Conservation (phyloP, 2,329 filamentous ascomycete species). For the Pseudogymnoascus sp. region DNA sequence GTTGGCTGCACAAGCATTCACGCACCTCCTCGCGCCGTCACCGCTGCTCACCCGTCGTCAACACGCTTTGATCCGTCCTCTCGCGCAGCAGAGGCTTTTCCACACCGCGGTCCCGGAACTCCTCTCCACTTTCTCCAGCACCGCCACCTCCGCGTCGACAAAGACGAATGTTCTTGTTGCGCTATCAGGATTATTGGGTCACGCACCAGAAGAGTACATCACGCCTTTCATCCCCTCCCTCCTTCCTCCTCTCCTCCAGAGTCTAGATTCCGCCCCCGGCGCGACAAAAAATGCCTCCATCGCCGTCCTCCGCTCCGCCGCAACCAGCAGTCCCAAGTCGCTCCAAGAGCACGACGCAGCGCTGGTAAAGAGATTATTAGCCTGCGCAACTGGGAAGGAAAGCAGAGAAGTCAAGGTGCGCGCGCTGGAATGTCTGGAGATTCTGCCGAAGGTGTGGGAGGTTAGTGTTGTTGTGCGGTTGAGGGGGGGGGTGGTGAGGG, state of each 20-base stretch:
- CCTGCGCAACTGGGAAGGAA: neutral
- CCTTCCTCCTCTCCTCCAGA: constrained; percentile 20
- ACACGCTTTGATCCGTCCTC: constrained; percentile 21
- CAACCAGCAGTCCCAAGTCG: neutral
- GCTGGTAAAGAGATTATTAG: constrained; percentile 22
- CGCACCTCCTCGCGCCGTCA: constrained; percentile 22
- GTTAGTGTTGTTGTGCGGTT: constrained; percentile 11
- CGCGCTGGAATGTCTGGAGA: constrained; percentile 24
- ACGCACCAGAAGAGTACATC: constrained; percentile 16
- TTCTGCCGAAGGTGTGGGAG: constrained; percentile 17
- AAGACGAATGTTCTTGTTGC: constrained; percentile 24
- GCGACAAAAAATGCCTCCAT: constrained; percentile 19
- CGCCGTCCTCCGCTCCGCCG: constrained; percentile 16
- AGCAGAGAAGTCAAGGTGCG: neutral
- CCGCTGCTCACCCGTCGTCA: constrained; percentile 23
- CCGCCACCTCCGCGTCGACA: neutral
- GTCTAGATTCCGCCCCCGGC: no score
- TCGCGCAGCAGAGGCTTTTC: constrained; percentile 21
- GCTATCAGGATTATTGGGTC: constrained; percentile 21
- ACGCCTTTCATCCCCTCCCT: constrained; percentile 13
- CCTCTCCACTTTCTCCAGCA: constrained; percentile 16
- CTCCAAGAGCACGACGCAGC: constrained; percentile 22
- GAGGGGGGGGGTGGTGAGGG: constrained; percentile 18
- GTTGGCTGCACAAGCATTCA: constrained; percentile 22
- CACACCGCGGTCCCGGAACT: constrained; percentile 12